phyloP scores from a whole-genome alignment of 371 early-diverging fungal genomes.

The Mortierella sp. region DNA sequence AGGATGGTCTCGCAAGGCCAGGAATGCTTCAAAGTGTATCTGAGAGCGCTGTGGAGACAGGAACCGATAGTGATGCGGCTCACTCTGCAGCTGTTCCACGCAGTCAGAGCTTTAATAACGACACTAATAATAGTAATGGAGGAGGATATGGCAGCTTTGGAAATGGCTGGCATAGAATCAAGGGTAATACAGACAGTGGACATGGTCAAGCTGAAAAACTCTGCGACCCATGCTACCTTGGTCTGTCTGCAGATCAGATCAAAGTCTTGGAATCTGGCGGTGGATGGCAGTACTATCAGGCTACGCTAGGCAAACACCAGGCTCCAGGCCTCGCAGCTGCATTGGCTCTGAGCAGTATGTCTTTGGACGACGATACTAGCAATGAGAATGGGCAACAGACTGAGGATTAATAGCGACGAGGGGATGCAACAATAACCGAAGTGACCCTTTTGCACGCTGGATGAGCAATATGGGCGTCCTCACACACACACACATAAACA shows the following conservation, averaged over 20 bases:
- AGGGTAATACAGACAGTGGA: slow-evolving; percentile 49
- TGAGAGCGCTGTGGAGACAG: slow-evolving; percentile 21
- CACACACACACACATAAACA: background rate
- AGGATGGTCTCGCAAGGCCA: slow-evolving; percentile 14
- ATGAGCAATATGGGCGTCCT: background rate
- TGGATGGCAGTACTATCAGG: slow-evolving; percentile 55
- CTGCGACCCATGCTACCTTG: slow-evolving; percentile 56
- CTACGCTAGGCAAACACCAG: slow-evolving; percentile 40
- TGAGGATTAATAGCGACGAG: background rate
- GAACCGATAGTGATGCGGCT: background rate
- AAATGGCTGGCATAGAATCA: slow-evolving; percentile 38
- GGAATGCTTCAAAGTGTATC: slow-evolving; percentile 16
- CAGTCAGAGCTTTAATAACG: slow-evolving; percentile 27
- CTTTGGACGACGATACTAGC: slow-evolving; percentile 11
- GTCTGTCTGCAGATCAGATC: slow-evolving; percentile 45
- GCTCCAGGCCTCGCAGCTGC: slow-evolving; percentile 42
- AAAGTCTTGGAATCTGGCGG: slow-evolving; percentile 51
- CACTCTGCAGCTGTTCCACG: background rate
- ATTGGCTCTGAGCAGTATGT: slow-evolving; percentile 21
- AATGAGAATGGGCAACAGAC: background rate
- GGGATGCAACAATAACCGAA: background rate
- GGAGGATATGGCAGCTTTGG: slow-evolving; percentile 33
- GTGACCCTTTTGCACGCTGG: slow-evolving; percentile 7
- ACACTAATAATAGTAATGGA: slow-evolving; percentile 6
- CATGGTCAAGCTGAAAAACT: slow-evolving; percentile 40